phyloP scores from a whole-genome alignment of 257 asterid species.

The Solanum chiquidenum region DNA sequence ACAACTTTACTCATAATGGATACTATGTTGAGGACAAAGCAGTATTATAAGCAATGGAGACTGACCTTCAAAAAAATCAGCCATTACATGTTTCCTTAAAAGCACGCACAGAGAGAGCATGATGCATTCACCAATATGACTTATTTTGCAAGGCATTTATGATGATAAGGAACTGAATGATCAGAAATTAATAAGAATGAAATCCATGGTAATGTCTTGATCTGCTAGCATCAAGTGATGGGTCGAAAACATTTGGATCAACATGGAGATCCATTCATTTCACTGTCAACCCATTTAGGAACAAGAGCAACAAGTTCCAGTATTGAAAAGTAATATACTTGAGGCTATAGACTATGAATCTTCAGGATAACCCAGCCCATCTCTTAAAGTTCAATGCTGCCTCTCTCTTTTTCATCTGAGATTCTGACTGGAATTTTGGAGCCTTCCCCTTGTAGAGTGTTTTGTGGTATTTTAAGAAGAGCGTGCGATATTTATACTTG shows the following conservation, averaged over 20 bases:
- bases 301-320: background rate
- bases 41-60: background rate
- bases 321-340: background rate
- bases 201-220: background rate
- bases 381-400: constrained; percentile 69
- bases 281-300: background rate
- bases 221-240: background rate
- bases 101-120: background rate
- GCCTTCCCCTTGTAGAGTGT: constrained; percentile 64
- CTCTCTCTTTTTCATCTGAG: constrained; percentile 70
- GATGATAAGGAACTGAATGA: background rate
- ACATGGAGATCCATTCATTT: background rate
- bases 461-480: constrained; percentile 77
- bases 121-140: background rate
- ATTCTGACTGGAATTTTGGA: constrained; percentile 71
- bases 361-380: constrained; percentile 67
- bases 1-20: background rate
- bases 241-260: background rate
- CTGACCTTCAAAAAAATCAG: background rate
- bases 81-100: background rate
- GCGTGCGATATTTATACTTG: constrained; percentile 71
- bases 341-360: background rate
- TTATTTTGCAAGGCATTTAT: background rate
- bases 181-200: background rate
- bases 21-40: background rate